These are phyloP conservation scores for Botryotinia globosa DNA, from an alignment of 2,329 filamentous ascomycete genomes.

Conservation along the genomic window DNA sequence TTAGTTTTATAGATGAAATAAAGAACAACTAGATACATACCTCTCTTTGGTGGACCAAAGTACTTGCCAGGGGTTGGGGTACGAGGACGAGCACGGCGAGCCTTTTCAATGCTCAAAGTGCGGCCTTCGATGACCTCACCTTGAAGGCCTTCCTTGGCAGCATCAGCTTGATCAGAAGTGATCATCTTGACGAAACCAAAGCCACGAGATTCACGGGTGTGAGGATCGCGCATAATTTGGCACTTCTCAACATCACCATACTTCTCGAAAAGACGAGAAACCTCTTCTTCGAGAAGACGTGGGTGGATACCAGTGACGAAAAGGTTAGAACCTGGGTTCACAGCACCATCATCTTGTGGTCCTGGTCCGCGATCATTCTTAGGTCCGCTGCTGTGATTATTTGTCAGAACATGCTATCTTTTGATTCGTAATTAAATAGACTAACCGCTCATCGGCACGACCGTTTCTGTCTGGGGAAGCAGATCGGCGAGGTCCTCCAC, in stretches of 20 bases:
- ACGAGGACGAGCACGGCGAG: constrained; percentile 87
- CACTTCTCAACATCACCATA: constrained; percentile 98
- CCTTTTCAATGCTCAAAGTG: constrained; percentile 98
- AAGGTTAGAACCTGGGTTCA: constrained; percentile 95
- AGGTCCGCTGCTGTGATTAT: constrained; percentile 40
- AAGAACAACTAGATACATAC: constrained; percentile 56
- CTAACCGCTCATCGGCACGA: constrained; percentile 48
- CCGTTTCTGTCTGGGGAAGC: constrained; percentile 56
- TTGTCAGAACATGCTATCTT: constrained; percentile 19
- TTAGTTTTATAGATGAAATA: constrained; percentile 36
- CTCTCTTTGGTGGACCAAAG: constrained; percentile 96
- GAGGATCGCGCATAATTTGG: constrained; percentile 98
- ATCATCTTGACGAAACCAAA: constrained; percentile 99
- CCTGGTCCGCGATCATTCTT: constrained; percentile 51
- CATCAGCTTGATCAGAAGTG: constrained; percentile 89
- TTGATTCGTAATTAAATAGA: constrained; percentile 9
- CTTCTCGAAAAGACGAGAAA: constrained; percentile 95
- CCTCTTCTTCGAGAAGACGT: constrained; percentile 82
- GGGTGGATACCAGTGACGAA: constrained; percentile 99
- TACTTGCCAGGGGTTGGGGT: constrained; percentile 98
- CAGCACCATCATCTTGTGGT: constrained; percentile 69
- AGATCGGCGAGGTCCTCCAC: constrained; percentile 61
- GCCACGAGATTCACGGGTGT: constrained; percentile 96
- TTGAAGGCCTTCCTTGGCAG: constrained; percentile 92
- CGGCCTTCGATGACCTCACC: constrained; percentile 93